Base-by-base conservation (phyloP, 202 grass and related monocot genomes). In the Carex arenaria region DNA sequence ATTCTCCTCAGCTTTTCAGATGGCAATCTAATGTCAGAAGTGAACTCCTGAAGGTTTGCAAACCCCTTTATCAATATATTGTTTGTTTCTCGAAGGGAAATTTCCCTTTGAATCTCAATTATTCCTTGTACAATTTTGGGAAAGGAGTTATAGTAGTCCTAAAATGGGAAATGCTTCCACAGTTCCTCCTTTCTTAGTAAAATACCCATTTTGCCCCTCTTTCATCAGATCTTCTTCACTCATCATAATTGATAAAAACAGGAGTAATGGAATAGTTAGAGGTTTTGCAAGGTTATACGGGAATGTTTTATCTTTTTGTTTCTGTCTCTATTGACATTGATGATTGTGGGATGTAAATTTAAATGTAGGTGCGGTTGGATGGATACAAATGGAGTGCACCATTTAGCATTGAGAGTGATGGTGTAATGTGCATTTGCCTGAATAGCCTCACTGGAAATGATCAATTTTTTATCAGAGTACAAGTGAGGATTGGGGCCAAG, bases 301-400 rank as follows among this genome's bases (percentile, higher is more conserved):
- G 20, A 28, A 51, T 72, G 18, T 9, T 56, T 7, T 76, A 26
- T 80, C 56, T 32, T 22, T 63, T 43, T 38, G 67, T 45, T 63
- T 42, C 8, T 54, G 19, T 64, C 64, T 62, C 9, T 62, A 63
- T 62, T 1, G 45, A 63, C 18, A 47, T 64, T 56, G 32, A 7
- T 53, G 30, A 63, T 80, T 64, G n/a, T 17, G 36, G n/a, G 19
- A 79, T 87, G 30, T 80, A 61, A 57, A 12, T 85, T 65, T 90
- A 36, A 54, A 86, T 88, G 54, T 75, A 98, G 96, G 82, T 98
- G 62, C 80, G 88, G 11, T 28, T 98, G 87, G 91, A 95, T 79
- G 93, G 91, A 84, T 98, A 90, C 91, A 89, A 89, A 85, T 98
- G 93, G 89, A 98, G 96, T 82, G 88, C 88, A 38, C 91, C 93